Conservation (phyloP, 305 asterid genomes). For the Solanum hybrid region DNA sequence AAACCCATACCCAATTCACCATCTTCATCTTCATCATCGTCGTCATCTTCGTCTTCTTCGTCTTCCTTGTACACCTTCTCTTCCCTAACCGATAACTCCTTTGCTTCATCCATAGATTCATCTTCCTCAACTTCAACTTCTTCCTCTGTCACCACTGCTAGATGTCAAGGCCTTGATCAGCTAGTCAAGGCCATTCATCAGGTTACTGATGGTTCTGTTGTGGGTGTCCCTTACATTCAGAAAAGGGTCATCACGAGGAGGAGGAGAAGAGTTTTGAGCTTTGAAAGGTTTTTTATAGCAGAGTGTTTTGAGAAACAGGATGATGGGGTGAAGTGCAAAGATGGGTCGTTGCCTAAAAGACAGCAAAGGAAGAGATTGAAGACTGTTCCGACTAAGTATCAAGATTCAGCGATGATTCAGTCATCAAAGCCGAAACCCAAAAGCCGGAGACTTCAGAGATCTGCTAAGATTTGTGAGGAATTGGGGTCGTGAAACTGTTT, state of each 20-base stretch:
- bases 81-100: constrained; percentile 37
- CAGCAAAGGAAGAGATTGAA: constrained; percentile 12
- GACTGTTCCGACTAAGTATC: constrained; percentile 23
- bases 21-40: constrained; percentile 13
- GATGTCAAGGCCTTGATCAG: constrained; percentile 77
- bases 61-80: constrained; percentile 18
- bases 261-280: constrained; percentile 29
- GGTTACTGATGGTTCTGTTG: constrained; percentile 54
- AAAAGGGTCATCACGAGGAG: constrained; percentile 52
- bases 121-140: constrained; percentile 19
- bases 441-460: constrained; percentile 29
- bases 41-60: constrained; percentile 33
- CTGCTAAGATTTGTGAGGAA: constrained; percentile 27
- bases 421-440: constrained; percentile 22
- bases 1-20: constrained; percentile 9
- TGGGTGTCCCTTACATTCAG: constrained; percentile 80
- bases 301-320: not conserved
- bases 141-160: not conserved
- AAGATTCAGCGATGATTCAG: constrained; percentile 26
- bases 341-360: constrained; percentile 4
- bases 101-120: constrained; percentile 57
- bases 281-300: constrained; percentile 16
- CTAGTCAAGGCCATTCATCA: constrained; percentile 77
- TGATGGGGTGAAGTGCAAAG: constrained; percentile 1
- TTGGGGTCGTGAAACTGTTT: constrained; percentile 16